Evolutionary conservation across 2,329 filamentous ascomycete species (phyloP).

Genomic region (Beauveria australis): DNA sequence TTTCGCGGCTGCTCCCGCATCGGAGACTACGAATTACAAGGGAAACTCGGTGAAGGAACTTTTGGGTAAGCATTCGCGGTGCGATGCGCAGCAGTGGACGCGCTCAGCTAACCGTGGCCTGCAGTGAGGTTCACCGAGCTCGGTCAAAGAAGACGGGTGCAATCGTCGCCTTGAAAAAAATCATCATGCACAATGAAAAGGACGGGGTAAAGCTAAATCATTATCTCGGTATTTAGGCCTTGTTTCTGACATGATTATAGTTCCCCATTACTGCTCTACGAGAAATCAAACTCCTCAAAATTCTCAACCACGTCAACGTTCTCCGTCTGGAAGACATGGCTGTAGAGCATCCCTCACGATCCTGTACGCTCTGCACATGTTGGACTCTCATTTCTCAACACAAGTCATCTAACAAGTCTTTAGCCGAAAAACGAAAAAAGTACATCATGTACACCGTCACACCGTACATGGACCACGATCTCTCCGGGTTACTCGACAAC

Average conservation of each 20-base stretch:
- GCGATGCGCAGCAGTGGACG: constrained; percentile 8
- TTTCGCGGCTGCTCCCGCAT: constrained; percentile 84
- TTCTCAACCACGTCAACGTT: constrained; percentile 85
- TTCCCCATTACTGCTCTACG: constrained; percentile 97
- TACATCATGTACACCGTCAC: constrained; percentile 97
- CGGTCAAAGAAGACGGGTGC: constrained; percentile 65
- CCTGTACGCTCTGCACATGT: constrained; percentile 33
- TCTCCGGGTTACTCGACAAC: constrained; percentile 95
- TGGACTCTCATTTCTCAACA: not conserved
- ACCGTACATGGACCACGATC: constrained; percentile 97
- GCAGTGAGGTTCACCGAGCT: constrained; percentile 83
- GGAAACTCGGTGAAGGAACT: constrained; percentile 87
- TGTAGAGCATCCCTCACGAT: constrained; percentile 64
- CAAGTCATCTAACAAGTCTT: not conserved
- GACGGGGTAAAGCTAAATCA: constrained; percentile 57
- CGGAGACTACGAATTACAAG: constrained; percentile 67
- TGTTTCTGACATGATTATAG: constrained; percentile 26
- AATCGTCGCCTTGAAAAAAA: constrained; percentile 90
- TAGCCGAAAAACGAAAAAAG: constrained; percentile 69
- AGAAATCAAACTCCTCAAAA: constrained; percentile 95
- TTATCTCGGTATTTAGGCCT: constrained; percentile 10
- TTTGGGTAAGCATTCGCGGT: constrained; percentile 58
- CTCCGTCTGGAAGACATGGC: constrained; percentile 91
- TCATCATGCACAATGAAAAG: constrained; percentile 98
- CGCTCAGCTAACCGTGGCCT: constrained; percentile 2